These are phyloP conservation scores for Basidiobolus meristosporus DNA, from an alignment of 371 early-diverging fungal genomes.

Conservation along the genomic window DNA sequence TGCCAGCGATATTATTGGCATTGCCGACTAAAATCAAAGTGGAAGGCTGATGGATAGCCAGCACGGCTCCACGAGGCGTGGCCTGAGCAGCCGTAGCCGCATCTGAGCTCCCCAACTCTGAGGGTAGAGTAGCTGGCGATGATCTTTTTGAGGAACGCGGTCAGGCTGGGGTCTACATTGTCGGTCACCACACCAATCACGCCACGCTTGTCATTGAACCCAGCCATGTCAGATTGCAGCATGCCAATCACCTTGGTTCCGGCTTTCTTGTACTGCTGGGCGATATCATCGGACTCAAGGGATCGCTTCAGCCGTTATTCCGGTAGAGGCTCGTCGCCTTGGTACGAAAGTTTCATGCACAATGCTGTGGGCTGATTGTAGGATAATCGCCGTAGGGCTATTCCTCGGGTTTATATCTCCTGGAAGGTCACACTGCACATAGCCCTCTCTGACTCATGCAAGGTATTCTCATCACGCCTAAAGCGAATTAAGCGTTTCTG, in stretches of 20 bases:
- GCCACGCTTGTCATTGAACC: constrained; percentile 35
- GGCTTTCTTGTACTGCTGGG: constrained; percentile 33
- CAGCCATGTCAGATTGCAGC: constrained; percentile 67
- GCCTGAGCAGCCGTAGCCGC: constrained; percentile 63
- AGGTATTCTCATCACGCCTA: no score
- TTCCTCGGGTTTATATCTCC: no score
- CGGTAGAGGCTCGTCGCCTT: constrained; percentile 81
- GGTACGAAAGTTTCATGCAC: constrained; percentile 53
- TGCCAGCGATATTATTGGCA: constrained; percentile 37
- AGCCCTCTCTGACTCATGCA: no score
- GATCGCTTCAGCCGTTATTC: constrained; percentile 87
- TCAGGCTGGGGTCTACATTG: constrained; percentile 44
- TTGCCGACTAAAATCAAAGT: constrained; percentile 68
- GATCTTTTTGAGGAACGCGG: constrained; percentile 30
- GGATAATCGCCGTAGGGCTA: constrained; percentile 69
- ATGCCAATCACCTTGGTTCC: constrained; percentile 43
- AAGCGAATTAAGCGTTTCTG: no score
- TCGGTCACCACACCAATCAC: constrained; percentile 68
- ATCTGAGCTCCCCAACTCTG: constrained; percentile 9
- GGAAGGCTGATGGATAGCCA: constrained; percentile 63
- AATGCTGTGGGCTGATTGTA: constrained; percentile 66
- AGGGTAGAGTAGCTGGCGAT: constrained; percentile 11
- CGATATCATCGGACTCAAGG: constrained; percentile 73
- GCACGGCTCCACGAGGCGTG: constrained; percentile 78
- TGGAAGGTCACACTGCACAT: no score